Base-by-base conservation (phyloP, 768 basidiomycete species). In the Mycena capillaripes region DNA sequence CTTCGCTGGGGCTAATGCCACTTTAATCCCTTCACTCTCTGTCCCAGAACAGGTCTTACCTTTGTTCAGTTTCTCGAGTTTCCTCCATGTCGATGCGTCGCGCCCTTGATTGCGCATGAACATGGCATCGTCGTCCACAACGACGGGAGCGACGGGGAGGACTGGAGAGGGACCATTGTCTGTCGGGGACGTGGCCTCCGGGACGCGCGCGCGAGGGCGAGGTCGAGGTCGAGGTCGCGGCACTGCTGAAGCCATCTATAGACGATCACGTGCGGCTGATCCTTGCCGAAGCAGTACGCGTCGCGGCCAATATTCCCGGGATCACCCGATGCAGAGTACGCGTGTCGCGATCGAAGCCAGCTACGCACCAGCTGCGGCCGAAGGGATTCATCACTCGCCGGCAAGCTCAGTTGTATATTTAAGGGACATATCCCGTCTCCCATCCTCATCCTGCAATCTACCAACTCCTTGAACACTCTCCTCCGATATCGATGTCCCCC, bases 91-190 rank as follows among this genome's bases (percentile, higher is more conserved):
- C 61, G 86, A 82, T 5, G 84, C 78, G 6, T 89, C 88, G 60
- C 92, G 84, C 69, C 87, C 87, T 52, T 82, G 84, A 78, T 94
- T 95, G 59, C 88, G 88, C 76, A 94, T 88, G 75, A 95, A 95
- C 79, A 89, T 84, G 19, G 88, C 89, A 79, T 95, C 93, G 59
- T 89, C 89, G 68, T 94, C 91, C 14, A 87, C 79, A 25, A 83
- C 80, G 57, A 82, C 52, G 73, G 76, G 59, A 69, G 68, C 53
- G 61, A 68, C 57, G 11, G 63, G 58, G 70, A 68, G 52, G 66
- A 69, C 52, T 16, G 61, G 67, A 11, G 75, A 61, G 32, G 75
- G 21, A 11, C 67, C 73, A 36, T 75, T 59, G 59, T 36, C 11
- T 6, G 76, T 69, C 46, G 76, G 67, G 12, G 81, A 72, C 32